These are phyloP conservation scores for Malassezia restricta DNA, from an alignment of 1,284 basidiomycete genomes.

Conservation along the genomic window DNA sequence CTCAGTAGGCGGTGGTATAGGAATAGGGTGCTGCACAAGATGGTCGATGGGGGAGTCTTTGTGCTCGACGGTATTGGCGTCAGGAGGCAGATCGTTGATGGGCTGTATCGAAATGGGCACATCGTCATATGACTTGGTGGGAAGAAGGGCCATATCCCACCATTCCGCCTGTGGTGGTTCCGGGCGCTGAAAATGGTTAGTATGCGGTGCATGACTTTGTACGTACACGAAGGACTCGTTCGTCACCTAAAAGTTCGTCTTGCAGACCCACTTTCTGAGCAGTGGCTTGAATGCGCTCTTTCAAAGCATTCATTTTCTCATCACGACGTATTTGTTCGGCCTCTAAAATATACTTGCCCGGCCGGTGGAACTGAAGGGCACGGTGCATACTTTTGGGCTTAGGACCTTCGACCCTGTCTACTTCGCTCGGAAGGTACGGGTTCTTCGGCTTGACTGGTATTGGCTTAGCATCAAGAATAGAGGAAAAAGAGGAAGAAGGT, in stretches of 20 bases:
- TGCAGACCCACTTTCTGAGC: conserved; percentile 85
- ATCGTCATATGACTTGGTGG: conserved; percentile 66
- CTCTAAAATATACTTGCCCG: conserved; percentile 33
- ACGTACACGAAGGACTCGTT: conserved; percentile 52
- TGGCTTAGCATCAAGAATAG: background rate
- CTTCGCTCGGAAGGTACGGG: conserved; percentile 22
- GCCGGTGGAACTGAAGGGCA: conserved; percentile 35
- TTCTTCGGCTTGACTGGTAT: conserved; percentile 16
- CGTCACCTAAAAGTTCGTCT: conserved; percentile 75
- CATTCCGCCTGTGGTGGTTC: conserved; percentile 83
- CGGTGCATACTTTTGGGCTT: conserved; percentile 34
- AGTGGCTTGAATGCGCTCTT: conserved; percentile 80
- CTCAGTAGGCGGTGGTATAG: conserved; percentile 78
- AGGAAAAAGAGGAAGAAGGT: background rate
- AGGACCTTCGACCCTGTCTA: conserved; percentile 2
- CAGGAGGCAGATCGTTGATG: conserved; percentile 53
- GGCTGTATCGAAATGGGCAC: conserved; percentile 38
- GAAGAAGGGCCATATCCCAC: conserved; percentile 88
- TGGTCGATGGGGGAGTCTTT: conserved; percentile 68
- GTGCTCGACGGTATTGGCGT: conserved; percentile 23
- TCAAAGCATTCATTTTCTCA: conserved; percentile 73
- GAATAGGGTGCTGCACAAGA: conserved; percentile 93
- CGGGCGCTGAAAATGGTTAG: conserved; percentile 53
- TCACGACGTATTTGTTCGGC: conserved; percentile 43
- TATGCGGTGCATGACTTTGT: background rate